Conservation (phyloP, 208 protist species). For the Crithidia expoeki region DNA sequence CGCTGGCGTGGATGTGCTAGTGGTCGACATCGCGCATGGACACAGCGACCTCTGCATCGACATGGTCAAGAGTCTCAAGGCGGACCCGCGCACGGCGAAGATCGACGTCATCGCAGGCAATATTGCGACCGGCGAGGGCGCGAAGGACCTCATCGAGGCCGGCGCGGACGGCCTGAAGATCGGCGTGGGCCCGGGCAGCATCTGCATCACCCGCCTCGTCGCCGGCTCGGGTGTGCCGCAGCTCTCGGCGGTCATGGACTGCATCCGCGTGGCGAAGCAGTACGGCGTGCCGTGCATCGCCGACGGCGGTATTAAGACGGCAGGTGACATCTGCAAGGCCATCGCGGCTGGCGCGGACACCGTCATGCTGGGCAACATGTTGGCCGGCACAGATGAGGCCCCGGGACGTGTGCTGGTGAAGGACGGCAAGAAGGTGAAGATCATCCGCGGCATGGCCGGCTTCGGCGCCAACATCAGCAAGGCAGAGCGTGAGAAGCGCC, state of each 20-base stretch:
- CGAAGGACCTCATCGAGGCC: constrained; percentile 84
- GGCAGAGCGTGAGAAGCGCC: constrained; percentile 79
- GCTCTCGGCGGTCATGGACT: constrained; percentile 84
- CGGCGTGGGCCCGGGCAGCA: constrained; percentile 86
- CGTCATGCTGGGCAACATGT: constrained; percentile 91
- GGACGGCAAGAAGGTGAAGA: constrained; percentile 92
- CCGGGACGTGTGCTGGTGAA: constrained; percentile 88
- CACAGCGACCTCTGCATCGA: constrained; percentile 88
- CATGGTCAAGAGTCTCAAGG: constrained; percentile 82
- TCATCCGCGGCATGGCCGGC: constrained; percentile 92
- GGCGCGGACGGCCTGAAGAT: constrained; percentile 93
- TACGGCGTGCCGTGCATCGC: constrained; percentile 88
- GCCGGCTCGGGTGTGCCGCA: constrained; percentile 87
- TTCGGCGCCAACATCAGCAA: constrained; percentile 92
- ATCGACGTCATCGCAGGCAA: constrained; percentile 91
- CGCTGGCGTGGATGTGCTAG: constrained; percentile 81
- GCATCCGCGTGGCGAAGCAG: constrained; percentile 59
- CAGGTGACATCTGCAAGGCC: constrained; percentile 89
- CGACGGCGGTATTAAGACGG: constrained; percentile 85
- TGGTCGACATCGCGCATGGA: constrained; percentile 93
- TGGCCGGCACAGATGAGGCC: constrained; percentile 90
- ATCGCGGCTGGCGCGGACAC: constrained; percentile 88
- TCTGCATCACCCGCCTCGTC: constrained; percentile 91
- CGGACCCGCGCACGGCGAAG: constrained; percentile 53
- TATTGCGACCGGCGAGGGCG: constrained; percentile 82